A percentile compares a stretch with the other conserved stretches of the same genome.
Evolutionary conservation across 352 stramenopile species (phyloP).

Genomic region (Pythium rishiriense): DNA sequence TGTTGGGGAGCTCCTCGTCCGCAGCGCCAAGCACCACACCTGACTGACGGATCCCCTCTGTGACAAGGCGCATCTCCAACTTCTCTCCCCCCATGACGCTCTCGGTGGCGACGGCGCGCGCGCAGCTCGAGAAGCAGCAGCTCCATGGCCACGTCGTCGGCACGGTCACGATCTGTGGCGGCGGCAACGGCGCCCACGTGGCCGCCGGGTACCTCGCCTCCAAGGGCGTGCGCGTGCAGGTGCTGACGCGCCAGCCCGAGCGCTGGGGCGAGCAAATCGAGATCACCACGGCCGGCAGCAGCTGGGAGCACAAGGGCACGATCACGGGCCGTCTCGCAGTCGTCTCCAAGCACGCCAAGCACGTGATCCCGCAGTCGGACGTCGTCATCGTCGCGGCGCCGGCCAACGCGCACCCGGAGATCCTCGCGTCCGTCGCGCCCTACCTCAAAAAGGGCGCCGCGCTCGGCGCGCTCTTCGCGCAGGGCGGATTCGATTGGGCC

Average conservation of each 20-base stretch:
- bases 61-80: conserved; percentile 15
- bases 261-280: conserved; percentile 79
- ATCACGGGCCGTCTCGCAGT: conserved; percentile 70
- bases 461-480: conserved; percentile 88
- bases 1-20: not conserved
- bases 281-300: conserved; percentile 82
- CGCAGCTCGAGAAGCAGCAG: conserved; percentile 59
- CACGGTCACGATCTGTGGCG: conserved; percentile 90
- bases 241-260: conserved; percentile 81
- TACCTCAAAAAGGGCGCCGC: conserved; percentile 86
- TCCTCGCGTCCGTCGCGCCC: conserved; percentile 73
- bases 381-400: conserved; percentile 90
- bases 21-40: conserved; percentile 11
- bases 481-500: conserved; percentile 93
- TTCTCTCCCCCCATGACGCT: conserved; percentile 52
- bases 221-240: conserved; percentile 80
- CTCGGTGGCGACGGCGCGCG: conserved; percentile 70
- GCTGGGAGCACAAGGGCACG: conserved; percentile 79
- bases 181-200: conserved; percentile 91
- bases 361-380: conserved; percentile 86
- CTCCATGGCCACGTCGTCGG: conserved; percentile 35
- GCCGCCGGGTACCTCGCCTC: conserved; percentile 86
- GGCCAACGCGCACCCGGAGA: conserved; percentile 85
- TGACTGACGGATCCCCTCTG: conserved; percentile 4
- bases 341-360: conserved; percentile 80